Evolutionary conservation across 2,329 filamentous ascomycete species (phyloP), one percentile per base, ranked within the genome.

Genomic region (Neonectria ditissima): DNA sequence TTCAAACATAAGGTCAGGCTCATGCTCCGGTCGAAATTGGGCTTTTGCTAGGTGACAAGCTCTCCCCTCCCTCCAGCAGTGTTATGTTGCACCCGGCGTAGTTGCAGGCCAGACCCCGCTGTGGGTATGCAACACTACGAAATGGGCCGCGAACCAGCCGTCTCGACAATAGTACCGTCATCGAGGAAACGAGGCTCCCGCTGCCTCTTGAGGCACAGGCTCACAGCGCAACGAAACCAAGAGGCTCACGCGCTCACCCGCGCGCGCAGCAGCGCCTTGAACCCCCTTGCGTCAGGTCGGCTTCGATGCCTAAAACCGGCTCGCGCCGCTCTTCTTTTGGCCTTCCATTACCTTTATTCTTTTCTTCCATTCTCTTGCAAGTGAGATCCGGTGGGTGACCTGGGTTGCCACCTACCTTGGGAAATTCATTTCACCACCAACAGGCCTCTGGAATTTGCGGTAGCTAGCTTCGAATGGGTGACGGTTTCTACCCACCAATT

Each of bases 171-270:
- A 43, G 41, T 32, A 58, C 44, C 56, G 45, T 30, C 39, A 37
- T 22, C 43, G 44, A 48, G 16, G n/a, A 41, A 41, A 30, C 41
- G 64, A 66, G 61, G 64, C 56, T 64, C 48, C 11, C 7, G 18
- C 41, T 47, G 60, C 56, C 57, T 34, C 16, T 13, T 45, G 52
- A 51, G 16, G 48, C 52, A 22, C 24, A 55, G 11, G 34, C 34
- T 37, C 34, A 20, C 22, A 20, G 32, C 13, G 34, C 34, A 30
- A 20, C 44, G 22, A 16, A 55, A 48, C 32, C 34, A 28, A 54
- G 43, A 45, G 14, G 43, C 57, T 24, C 57, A 48, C 30, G 18
- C 28, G 41, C 57, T 32, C 57, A n/a, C n/a, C n/a, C n/a, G 39
- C 22, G 18, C 30, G 32, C 22, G 48, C 22, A 28, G 26, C 11